Base-by-base conservation (phyloP, 768 basidiomycete genomes). In the Paxillus rubicundulus region DNA sequence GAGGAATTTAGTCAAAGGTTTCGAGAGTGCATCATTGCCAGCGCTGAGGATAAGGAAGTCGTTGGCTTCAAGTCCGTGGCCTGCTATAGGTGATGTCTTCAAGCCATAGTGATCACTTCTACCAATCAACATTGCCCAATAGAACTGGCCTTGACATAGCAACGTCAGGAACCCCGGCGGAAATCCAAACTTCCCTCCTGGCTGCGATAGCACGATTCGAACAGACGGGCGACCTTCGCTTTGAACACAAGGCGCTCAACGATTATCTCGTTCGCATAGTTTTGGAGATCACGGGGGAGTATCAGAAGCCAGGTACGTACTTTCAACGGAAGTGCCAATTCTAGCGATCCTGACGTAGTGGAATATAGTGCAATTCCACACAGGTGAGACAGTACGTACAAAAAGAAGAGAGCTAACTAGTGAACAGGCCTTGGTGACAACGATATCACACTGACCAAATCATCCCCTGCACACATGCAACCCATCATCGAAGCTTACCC, bases 331-430 rank as follows among this genome's bases (percentile, higher is more conserved):
- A 13, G 1, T 7, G n/a, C 20, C 16, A 27, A 24, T 32, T 9
- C 27, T 41, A 9, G 24, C 45, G 17, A 5, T 34, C 33, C 34
- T 45, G 32, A 47, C 16, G 40, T 18, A 14, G 45, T 44, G 38
- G 45, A 18, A 13, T 36, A 39, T 36, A 91, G 89, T 92, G 18
- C 89, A 92, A 72, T 91, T 91, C 66, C 89, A 92, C 60, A 90
- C 87, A 8, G 89, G 68, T 65, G 40, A 47, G 54, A 17, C 7
- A 10, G 3, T 9, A 4, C 33, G 2, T 30, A 9, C 4, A 13
- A 4, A 9, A 39, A n/a, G 20, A n/a, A 14, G 20, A 13, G 9
- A 43, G n/a, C 45, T 48, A 39, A 49, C 14, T 7, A 39, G 24
- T 17, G 43, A 24, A 2, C 33, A 65, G 68, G 89, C 30, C 75